Conservation (phyloP, 148 eudicot species). For the Agrostemma githago region DNA sequence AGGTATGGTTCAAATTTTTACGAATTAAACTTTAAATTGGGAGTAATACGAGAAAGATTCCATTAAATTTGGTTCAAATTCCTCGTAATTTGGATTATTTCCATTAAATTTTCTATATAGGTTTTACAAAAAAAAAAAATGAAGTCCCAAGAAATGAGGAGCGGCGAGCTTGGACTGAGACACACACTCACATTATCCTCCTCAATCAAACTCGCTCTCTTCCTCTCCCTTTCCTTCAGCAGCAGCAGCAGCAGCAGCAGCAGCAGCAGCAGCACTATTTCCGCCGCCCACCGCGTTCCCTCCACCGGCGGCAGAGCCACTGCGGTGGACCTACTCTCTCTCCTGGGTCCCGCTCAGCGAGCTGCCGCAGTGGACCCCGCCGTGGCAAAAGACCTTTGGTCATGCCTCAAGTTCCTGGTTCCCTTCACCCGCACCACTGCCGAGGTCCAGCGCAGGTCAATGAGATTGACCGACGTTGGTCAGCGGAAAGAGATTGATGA, state of each 20-base stretch:
- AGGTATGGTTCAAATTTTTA: too few relatives aligned
- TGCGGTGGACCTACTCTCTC: constrained; percentile 56
- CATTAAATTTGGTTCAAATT: too few relatives aligned
- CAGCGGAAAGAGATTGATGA: constrained; percentile 28
- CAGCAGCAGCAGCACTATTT: constrained; percentile 8
- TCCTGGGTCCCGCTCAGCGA: constrained; percentile 54
- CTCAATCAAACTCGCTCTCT: neutral
- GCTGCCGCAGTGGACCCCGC: constrained; percentile 41
- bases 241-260: constrained; percentile 14
- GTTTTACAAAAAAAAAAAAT: too few relatives aligned
- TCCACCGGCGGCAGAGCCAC: constrained; percentile 46
- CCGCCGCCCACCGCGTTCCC: constrained; percentile 10
- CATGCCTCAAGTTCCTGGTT: constrained; percentile 80
- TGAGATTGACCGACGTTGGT: neutral
- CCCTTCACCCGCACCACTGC: constrained; percentile 36
- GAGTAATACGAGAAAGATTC: too few relatives aligned
- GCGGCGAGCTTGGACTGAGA: neutral
- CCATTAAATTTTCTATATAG: too few relatives aligned
- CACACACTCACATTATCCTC: constrained; percentile 19
- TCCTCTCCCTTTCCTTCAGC: constrained; percentile 36
- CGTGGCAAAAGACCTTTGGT: constrained; percentile 42
- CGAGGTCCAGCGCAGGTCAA: constrained; percentile 20
- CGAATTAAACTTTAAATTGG: too few relatives aligned
- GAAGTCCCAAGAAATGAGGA: neutral
- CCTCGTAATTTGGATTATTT: too few relatives aligned